phyloP scores from a whole-genome alignment of 2,329 filamentous ascomycete species.

The Coniochaeta hoffmannii region DNA sequence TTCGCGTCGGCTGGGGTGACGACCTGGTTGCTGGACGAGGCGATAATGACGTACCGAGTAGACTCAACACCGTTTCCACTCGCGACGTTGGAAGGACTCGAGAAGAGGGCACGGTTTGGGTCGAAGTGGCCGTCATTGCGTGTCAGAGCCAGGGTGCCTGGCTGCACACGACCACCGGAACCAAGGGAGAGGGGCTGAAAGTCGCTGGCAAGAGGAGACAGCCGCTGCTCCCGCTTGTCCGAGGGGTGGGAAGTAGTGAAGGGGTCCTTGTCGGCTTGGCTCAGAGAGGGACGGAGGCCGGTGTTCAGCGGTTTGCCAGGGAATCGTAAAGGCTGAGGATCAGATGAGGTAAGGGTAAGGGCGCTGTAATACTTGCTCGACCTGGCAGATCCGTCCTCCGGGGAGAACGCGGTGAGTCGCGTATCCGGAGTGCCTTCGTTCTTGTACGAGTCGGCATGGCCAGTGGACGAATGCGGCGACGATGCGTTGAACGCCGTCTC shows the following conservation, averaged over 20 bases:
- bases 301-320: slow-evolving; percentile 18
- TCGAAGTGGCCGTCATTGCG: neutral
- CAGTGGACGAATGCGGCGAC: slow-evolving; percentile 45
- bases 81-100: neutral
- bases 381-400: slow-evolving; percentile 44
- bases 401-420: slow-evolving; percentile 55
- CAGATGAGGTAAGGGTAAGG: slow-evolving; percentile 21
- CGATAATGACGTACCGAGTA: slow-evolving; percentile 37
- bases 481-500: slow-evolving; percentile 34
- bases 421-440: slow-evolving; percentile 55
- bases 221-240: slow-evolving; percentile 32
- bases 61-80: neutral
- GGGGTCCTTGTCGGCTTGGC: slow-evolving; percentile 40
- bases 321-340: slow-evolving; percentile 16
- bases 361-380: slow-evolving; percentile 29
- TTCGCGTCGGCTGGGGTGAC: slow-evolving; percentile 32
- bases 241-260: slow-evolving; percentile 30
- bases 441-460: slow-evolving; percentile 47
- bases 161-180: slow-evolving; percentile 13
- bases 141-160: slow-evolving; percentile 5
- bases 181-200: slow-evolving; percentile 48
- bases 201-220: slow-evolving; percentile 56
- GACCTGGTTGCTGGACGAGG: slow-evolving; percentile 15
- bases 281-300: slow-evolving; percentile 15
- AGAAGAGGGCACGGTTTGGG: neutral